These are phyloP conservation scores for Flaveria brownii DNA, from an alignment of 129 eudicot genomes.

Conservation along the genomic window DNA sequence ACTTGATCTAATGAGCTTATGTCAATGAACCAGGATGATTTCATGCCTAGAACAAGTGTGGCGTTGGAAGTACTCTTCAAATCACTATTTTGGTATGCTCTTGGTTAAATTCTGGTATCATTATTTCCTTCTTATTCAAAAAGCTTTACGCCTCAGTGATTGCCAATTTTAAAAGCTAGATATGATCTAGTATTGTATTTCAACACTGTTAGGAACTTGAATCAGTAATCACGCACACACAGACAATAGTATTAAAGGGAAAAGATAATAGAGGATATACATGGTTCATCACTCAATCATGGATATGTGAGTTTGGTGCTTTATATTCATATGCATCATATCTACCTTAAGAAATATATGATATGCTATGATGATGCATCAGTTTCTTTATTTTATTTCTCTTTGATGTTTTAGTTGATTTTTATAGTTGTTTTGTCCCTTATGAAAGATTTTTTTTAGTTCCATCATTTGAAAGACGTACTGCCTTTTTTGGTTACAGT, in stretches of 20 bases:
- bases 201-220: background rate
- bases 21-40: slow-evolving; percentile 76
- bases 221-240: background rate
- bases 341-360: background rate
- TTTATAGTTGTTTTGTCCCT: slow-evolving; percentile 7
- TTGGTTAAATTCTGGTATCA: slow-evolving; percentile 35
- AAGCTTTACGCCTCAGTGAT: slow-evolving; percentile 5
- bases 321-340: background rate
- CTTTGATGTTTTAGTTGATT: background rate
- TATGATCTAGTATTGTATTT: slow-evolving; percentile 2
- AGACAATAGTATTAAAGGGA: background rate
- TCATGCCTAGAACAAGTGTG: slow-evolving; percentile 94
- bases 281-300: background rate
- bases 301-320: background rate
- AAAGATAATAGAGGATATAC: background rate
- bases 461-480: background rate
- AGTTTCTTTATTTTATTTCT: background rate
- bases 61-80: slow-evolving; percentile 81
- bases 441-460: background rate
- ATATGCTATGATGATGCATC: background rate
- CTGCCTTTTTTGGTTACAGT: slow-evolving; percentile 46
- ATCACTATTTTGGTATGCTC: slow-evolving; percentile 82
- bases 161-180: background rate
- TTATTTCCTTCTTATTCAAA: background rate
- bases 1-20: slow-evolving; percentile 14